phyloP scores from a whole-genome alignment of 108 stramenopile genomes.

The Cyclotella baltica region DNA sequence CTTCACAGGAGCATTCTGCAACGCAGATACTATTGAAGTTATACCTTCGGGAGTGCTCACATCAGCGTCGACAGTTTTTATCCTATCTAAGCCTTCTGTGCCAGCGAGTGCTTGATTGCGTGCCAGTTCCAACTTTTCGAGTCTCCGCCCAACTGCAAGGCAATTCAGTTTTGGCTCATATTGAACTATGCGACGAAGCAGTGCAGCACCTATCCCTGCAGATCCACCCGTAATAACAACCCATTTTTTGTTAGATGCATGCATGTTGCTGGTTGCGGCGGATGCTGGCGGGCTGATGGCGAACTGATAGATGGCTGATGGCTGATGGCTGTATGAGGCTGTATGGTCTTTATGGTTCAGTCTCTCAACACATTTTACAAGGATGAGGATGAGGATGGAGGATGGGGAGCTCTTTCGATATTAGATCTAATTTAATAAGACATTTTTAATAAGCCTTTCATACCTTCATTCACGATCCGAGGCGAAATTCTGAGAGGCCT shows the following conservation, averaged over 20 bases:
- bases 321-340: too few relatives aligned
- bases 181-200: conserved; percentile 35
- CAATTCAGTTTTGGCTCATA: conserved; percentile 36
- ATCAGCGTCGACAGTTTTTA: conserved; percentile 38
- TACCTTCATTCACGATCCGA: too few relatives aligned
- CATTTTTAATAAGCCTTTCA: too few relatives aligned
- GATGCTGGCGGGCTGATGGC: not conserved
- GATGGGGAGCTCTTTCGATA: too few relatives aligned
- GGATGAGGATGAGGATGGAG: too few relatives aligned
- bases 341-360: too few relatives aligned
- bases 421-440: too few relatives aligned
- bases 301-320: too few relatives aligned
- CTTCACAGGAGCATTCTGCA: conserved; percentile 45
- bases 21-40: conserved; percentile 23
- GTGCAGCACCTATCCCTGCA: conserved; percentile 43
- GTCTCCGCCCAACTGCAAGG: conserved; percentile 41
- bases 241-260: conserved; percentile 25
- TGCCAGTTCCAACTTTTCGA: conserved; percentile 16
- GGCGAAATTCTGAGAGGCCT: too few relatives aligned
- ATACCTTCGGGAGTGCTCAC: conserved; percentile 49
- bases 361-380: too few relatives aligned
- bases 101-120: conserved; percentile 6
- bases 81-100: not conserved
- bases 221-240: conserved; percentile 48
- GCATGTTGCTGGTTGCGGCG: not conserved